Base-by-base conservation (phyloP, 192 early-diverging fungal genomes). In the Umbelopsis ramanniana region DNA sequence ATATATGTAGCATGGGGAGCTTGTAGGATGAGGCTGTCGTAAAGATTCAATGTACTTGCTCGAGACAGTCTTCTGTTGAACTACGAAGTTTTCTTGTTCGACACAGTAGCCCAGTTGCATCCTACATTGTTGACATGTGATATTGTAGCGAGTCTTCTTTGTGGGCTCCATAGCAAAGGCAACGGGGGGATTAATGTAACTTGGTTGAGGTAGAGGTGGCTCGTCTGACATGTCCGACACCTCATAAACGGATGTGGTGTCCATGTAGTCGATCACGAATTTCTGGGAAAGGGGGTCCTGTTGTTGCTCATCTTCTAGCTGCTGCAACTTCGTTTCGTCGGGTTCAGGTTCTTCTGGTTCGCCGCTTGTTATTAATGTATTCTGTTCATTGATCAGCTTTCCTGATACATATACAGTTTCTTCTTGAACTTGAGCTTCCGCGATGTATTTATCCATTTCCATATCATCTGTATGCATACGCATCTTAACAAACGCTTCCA, bases 101-200 rank as follows among this genome's bases (percentile, higher is more conserved):
- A 37, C 15, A n/a, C 57, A 37, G 57, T 63, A 35, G 29, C 57
- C 57, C 11, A 63, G 17, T 63, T 63, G 24, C 57, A 37, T 63
- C 19, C 17, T 29, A 35, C 57, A 63, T 37, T 63, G 57, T 2
- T 29, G 57, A 37, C 57, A 63, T 0, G 17, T 29, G 7, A 63
- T 63, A 15, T 19, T 63, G 33, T 63, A 63, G 15, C 26, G 17
- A 2, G 17, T 63, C 2, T 63, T 17, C 17, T 7, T 14, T 14
- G 17, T 0, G 35, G 33, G 2, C 26, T 37, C 33, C 33, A 9
- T 14, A 17, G 29, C 6, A 63, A 26, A 6, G 0, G 4, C 29
- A 2, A 17, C 0, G 15, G 33, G 0, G 4, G 23, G 14, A n/a
- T 19, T 35, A 14, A 8, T 14, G 7, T 63, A 10, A 17, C 26